Evolutionary conservation across 805 yeast species (phyloP), one percentile per base, ranked within the genome.

Genomic region (Candida morakotiae): DNA sequence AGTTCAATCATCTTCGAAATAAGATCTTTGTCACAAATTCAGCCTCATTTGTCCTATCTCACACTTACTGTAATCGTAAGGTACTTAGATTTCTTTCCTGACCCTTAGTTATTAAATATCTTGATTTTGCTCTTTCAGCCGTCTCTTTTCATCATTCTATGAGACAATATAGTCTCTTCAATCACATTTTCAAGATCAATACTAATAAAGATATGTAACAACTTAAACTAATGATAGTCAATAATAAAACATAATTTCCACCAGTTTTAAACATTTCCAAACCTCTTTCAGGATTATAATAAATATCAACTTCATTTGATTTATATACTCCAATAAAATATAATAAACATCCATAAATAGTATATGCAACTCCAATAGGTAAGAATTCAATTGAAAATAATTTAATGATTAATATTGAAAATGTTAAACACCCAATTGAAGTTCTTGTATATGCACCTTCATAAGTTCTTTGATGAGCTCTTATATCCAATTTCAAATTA

Each of bases 391-490:
- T 62, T 4, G 78, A 66, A 54, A 84, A 84, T 26, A 84, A 56
- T 54, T 82, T 80, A 46, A 84, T 67, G 13, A 84, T 71, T 38
- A 83, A 59, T 22, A 83, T 61, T 3, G 85, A 70, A 49, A 86
- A 81, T 9, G 87, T 73, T 20, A 86, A 56, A 37, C 81, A 72
- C 15, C 85, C 81, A 21, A 86, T 60, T 15, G 89, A 83, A 0
- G 89, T 77, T 36, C 95, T 59, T 18, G 82, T 67, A 51, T 86
- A 85, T 1, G 94, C 89, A 0, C 94, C 95, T 52, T 85, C 93
- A 50, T 83, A 85, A 0, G 94, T 85, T 39, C 95, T 58, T 57
- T 85, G 93, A 48, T 82, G 83, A 0, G 91, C 93, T 47, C 82
- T 45, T 2, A 76, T 66, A 44, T 76, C 81, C 18, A 75, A 55